phyloP scores from a whole-genome alignment of 768 basidiomycete genomes.

The Tylopilus sp. region DNA sequence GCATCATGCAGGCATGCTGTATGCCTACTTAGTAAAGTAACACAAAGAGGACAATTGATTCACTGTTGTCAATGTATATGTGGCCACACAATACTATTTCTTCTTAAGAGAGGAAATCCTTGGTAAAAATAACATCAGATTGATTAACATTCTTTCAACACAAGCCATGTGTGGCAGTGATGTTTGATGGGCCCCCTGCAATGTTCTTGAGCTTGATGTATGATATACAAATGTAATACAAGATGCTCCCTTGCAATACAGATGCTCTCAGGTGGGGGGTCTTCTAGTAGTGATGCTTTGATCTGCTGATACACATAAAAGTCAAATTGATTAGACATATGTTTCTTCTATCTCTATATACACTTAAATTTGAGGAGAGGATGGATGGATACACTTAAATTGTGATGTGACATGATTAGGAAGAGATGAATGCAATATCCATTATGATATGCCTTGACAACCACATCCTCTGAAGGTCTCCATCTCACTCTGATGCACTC shows the following conservation, averaged over 20 bases:
- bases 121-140: too few relatives aligned
- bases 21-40: too few relatives aligned
- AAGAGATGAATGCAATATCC: not conserved
- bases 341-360: not conserved
- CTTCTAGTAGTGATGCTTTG: not conserved
- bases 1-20: too few relatives aligned
- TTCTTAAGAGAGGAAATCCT: too few relatives aligned
- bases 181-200: too few relatives aligned
- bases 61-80: too few relatives aligned
- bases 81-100: too few relatives aligned
- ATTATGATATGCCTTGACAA: not conserved
- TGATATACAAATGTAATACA: not conserved
- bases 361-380: not conserved
- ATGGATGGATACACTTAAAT: not conserved
- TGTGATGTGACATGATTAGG: not conserved
- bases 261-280: not conserved
- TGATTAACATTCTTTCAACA: too few relatives aligned
- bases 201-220: not conserved
- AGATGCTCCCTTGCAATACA: not conserved
- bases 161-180: too few relatives aligned
- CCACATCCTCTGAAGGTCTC: not conserved
- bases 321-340: not conserved
- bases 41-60: too few relatives aligned
- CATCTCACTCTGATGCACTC: not conserved
- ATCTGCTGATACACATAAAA: not conserved